A percentile compares a stretch with the other conserved stretches of the same genome.
These are phyloP conservation scores for Fusarium aywerte DNA, from an alignment of 2,329 filamentous ascomycete genomes.

Conservation along the genomic window DNA sequence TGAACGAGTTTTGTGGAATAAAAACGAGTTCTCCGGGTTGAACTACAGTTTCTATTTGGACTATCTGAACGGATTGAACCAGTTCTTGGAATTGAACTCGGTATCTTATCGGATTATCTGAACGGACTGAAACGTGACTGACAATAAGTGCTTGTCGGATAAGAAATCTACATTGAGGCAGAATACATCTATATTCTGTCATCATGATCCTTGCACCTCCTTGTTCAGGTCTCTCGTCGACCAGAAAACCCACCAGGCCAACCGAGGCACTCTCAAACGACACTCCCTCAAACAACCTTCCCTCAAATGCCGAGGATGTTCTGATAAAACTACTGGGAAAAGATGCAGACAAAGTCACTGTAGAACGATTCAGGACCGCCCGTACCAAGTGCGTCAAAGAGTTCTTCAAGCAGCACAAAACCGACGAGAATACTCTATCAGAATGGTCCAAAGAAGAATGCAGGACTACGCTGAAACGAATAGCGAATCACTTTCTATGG, in stretches of 20 bases:
- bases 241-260: background rate
- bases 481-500: conserved; percentile 12
- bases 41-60: too few species aligned
- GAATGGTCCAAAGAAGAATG: background rate
- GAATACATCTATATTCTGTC: background rate
- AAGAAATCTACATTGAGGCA: too few species aligned
- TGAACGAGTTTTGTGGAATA: too few species aligned
- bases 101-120: too few species aligned
- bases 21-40: too few species aligned
- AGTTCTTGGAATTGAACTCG: too few species aligned
- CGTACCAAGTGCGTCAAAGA: background rate
- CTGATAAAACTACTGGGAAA: background rate
- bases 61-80: too few species aligned
- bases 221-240: background rate
- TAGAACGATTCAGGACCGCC: background rate
- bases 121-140: too few species aligned
- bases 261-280: background rate
- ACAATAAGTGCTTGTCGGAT: background rate
- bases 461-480: background rate
- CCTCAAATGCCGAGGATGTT: background rate
- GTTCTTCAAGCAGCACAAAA: background rate
- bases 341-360: background rate
- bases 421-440: background rate
- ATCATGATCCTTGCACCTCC: background rate
- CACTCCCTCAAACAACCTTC: too few species aligned